These are phyloP conservation scores for Hymenotorrendiella dingleyae DNA, from an alignment of 2,329 filamentous ascomycete species.

Conservation along the genomic window DNA sequence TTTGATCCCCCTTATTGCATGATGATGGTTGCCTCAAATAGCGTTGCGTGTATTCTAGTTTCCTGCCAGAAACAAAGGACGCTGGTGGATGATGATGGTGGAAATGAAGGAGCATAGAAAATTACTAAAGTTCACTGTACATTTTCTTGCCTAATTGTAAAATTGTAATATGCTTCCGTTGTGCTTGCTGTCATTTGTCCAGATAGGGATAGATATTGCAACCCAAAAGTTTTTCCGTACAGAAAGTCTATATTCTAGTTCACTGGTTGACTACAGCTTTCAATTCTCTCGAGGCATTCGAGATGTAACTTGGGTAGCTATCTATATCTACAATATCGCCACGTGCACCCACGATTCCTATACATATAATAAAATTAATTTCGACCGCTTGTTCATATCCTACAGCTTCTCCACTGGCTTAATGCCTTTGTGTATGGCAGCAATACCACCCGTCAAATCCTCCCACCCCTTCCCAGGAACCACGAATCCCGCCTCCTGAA, in stretches of 20 bases:
- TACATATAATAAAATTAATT: not conserved
- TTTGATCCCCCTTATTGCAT: conserved; percentile 27
- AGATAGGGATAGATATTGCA: no score
- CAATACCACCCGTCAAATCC: conserved; percentile 86
- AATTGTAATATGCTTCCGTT: no score
- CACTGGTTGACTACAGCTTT: no score
- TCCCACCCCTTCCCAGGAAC: conserved; percentile 81
- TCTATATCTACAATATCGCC: no score
- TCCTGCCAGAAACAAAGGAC: conserved; percentile 21
- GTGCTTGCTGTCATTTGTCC: no score
- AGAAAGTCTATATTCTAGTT: no score
- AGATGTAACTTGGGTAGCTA: no score
- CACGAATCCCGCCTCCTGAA: conserved; percentile 75
- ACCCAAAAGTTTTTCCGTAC: no score
- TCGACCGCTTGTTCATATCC: not conserved
- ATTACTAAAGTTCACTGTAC: conserved; percentile 25
- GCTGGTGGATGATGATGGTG: conserved; percentile 23
- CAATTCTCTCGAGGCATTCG: no score
- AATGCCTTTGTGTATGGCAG: conserved; percentile 93
- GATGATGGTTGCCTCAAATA: conserved; percentile 27
- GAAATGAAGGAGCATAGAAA: conserved; percentile 28
- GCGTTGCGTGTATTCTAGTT: conserved; percentile 33
- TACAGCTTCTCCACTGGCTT: conserved; percentile 51
- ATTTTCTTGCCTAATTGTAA: no score
- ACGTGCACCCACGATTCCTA: no score